Evolutionary conservation across 129 eudicot genomes (phyloP).

Genomic region (Flaveria linearis): DNA sequence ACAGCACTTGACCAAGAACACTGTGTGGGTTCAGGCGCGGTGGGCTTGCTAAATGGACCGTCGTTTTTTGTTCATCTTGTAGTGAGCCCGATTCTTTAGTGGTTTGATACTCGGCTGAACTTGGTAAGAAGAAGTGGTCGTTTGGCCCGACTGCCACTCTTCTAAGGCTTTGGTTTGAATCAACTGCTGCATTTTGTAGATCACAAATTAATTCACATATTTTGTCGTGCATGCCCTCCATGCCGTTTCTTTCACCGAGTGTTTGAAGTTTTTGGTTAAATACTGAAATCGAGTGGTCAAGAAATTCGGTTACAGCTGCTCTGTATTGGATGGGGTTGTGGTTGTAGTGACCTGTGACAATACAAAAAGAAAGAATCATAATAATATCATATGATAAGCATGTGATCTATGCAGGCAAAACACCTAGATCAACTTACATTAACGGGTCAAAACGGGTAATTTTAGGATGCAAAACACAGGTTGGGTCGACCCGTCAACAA

Average conservation of each 20-base stretch:
- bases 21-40: conserved; percentile 20
- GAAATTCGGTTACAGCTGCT: conserved; percentile 59
- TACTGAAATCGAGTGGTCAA: conserved; percentile 53
- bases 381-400: neutral
- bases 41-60: conserved; percentile 15
- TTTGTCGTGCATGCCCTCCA: conserved; percentile 62
- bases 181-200: conserved; percentile 84
- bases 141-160: conserved; percentile 75
- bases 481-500: neutral
- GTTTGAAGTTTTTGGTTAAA: conserved; percentile 53
- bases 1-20: conserved; percentile 19
- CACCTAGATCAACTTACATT: neutral
- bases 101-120: conserved; percentile 51
- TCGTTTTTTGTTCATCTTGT: conserved; percentile 16
- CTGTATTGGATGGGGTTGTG: conserved; percentile 55
- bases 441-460: neutral
- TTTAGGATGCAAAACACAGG: neutral
- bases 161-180: conserved; percentile 74
- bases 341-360: conserved; percentile 53
- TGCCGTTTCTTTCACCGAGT: conserved; percentile 47
- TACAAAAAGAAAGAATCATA: neutral
- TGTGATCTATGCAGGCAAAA: neutral
- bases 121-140: conserved; percentile 74
- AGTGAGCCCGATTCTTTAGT: conserved; percentile 39
- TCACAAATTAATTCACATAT: conserved; percentile 66